Evolutionary conservation across 2,329 filamentous ascomycete genomes (phyloP), one percentile per base, ranked within the genome.

Genomic region (Ascochyta rabiei): DNA sequence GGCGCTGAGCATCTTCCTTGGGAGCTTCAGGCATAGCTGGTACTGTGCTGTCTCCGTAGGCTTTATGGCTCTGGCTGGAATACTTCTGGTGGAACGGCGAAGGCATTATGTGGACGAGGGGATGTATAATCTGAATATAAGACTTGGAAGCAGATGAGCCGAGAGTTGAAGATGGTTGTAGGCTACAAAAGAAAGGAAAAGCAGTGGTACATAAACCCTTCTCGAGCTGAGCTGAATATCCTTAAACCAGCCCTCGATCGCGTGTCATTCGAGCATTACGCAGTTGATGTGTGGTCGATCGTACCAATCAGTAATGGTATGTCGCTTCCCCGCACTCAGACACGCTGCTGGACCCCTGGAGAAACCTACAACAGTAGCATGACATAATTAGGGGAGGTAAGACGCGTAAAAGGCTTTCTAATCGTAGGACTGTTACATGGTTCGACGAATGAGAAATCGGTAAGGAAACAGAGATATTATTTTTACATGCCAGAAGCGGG

Each of bases 81-180:
- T 74, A 74, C 47, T 75, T 75, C 48, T 75, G 72, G 44, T 74
- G 70, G 53, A 75, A 70, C 57, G 72, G 71, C 40, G 70, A 74
- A 58, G 73, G 70, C 73, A 75, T 75, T 23, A 19, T 63, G 43
- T 35, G 13, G 10, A 28, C 10, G 9, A 28, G 8, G 3, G 10
- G 10, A 2, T 28, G 10, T 28, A 28, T 12, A 8, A 8, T 28
- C 9, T 8, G 10, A 8, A 28, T 12, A 8, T 28, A 28, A 12
- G 28, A 30, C 10, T 30, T 10, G 5, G 6, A 30, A 30, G 12
- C 28, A 10, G 10, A 15, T 30, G 10, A 6, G 28, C 2, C 13
- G 4, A 2, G 12, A 10, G 26, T 39, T 18, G 45, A 23, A 42
- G 13, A 35, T 47, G 44, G 15, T 13, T 6, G 30, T 21, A 30